Percentiles rank a stretch among this genome's conserved stretches.
Conservation (phyloP, 2,329 filamentous ascomycete genomes). For the Epichloe aotearoae region DNA sequence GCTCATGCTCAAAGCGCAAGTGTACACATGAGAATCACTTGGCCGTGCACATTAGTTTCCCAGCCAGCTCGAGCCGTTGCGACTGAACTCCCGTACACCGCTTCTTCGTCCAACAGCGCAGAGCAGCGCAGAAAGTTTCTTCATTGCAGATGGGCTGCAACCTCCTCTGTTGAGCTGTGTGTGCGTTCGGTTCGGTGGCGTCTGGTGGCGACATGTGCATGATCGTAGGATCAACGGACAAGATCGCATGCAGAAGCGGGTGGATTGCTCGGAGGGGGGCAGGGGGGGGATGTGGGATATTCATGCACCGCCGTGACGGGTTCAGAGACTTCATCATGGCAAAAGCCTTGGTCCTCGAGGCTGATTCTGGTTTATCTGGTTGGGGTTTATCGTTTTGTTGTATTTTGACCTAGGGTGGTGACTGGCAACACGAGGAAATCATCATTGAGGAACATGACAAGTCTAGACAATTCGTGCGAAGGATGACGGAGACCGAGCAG, state of each 20-base stretch:
- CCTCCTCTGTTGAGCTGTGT: not conserved
- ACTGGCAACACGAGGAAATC: too few species aligned
- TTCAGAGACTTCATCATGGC: not conserved
- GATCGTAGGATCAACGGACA: not conserved
- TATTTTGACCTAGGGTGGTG: too few species aligned
- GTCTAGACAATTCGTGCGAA: too few species aligned
- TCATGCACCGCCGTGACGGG: not conserved
- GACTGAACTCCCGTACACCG: slow-evolving; percentile 1
- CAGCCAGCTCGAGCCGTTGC: not conserved
- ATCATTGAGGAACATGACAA: too few species aligned
- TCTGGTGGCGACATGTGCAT: not conserved
- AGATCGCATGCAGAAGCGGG: not conserved
- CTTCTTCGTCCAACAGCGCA: not conserved
- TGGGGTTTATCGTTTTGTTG: not conserved
- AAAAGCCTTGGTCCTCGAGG: not conserved
- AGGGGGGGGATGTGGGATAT: not conserved
- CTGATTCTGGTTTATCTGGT: not conserved
- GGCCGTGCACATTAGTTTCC: not conserved
- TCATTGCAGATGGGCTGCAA: not conserved
- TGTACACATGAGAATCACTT: not conserved
- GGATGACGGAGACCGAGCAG: too few species aligned
- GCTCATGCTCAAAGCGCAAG: not conserved
- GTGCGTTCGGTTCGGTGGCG: not conserved
- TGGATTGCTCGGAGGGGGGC: not conserved
- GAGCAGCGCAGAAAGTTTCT: too few species aligned